Evolutionary conservation across 345 rosid genomes (phyloP), one percentile per base, ranked within the genome.

Genomic region (Murraya paniculata): DNA sequence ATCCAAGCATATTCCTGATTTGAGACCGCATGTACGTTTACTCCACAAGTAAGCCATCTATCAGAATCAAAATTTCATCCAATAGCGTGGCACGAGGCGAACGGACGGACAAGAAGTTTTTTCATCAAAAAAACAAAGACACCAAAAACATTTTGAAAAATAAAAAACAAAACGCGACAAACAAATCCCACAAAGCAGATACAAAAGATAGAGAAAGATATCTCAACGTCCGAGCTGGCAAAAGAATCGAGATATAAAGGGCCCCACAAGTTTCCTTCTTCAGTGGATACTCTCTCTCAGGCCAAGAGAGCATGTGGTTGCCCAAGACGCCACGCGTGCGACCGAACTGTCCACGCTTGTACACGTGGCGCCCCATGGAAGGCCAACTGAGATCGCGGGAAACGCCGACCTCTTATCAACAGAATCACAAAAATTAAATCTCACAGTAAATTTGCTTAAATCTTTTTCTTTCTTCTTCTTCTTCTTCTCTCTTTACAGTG

Each of bases 301-400:
- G 72, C 73, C 69, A 56, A 16, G 36, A 0, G 64, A 89, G 82
- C 90, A 45, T 90, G 98, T 91, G 98, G 95, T 79, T 55, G 77
- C 36, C 1, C 27, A 33, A 61, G 28, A 3, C 9, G 91, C 93
- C 99, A 92, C 92, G 91, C 82, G 88, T 74, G 4, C 19, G 4
- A 31, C 74, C 50, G 14, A 1, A 1, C 19, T 11, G 62, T 74
- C 82, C 81, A 76, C 75, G 72, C 64, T 9, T 55, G 0, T 82
- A 86, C 97, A 95, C 93, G 89, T 93, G 99, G 89, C 97, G 77
- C 3, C 4, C 68, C 31, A 2, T 75, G 81, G 94, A 66, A 91
- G 98, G 98, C 72, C 81, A 82, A 30, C 79, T 75, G 71, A 88
- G 98, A 95, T 95, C 89, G 91, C 98, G 88, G 78, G 82, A 19